A percentile compares a stretch with the other conserved stretches of the same genome.
phyloP scores from a whole-genome alignment of 2,329 filamentous ascomycete species.

The Orbilia ellipsospora region DNA sequence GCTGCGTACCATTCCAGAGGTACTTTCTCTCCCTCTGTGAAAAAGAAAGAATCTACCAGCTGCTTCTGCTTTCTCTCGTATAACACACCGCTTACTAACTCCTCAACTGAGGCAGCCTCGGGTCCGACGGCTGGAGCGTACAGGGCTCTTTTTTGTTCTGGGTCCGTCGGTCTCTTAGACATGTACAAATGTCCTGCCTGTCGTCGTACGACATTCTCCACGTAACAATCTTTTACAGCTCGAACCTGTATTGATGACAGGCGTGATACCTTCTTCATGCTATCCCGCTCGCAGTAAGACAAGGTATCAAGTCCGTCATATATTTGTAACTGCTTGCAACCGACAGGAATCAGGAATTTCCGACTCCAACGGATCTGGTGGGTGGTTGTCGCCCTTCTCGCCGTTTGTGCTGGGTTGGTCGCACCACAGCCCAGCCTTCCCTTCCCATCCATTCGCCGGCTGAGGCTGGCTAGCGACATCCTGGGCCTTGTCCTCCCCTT shows the following conservation, averaged over 20 bases:
- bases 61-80: slow-evolving; percentile 17
- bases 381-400: too few species aligned
- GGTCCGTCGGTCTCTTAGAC: too few species aligned
- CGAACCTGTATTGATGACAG: background rate
- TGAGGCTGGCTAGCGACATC: too few species aligned
- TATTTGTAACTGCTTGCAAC: slow-evolving; percentile 15
- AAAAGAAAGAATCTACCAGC: slow-evolving; percentile 32
- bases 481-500: too few species aligned
- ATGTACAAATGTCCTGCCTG: too few species aligned
- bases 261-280: slow-evolving; percentile 8
- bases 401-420: background rate
- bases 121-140: background rate
- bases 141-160: background rate
- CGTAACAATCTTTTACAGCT: background rate
- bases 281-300: slow-evolving; percentile 18
- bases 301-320: slow-evolving; percentile 33
- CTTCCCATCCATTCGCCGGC: background rate
- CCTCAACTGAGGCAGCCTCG: too few species aligned
- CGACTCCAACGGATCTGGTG: slow-evolving; percentile 2
- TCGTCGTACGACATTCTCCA: slow-evolving; percentile 38
- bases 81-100: slow-evolving; percentile 17
- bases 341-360: slow-evolving; percentile 30
- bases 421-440: background rate
- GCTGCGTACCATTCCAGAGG: slow-evolving; percentile 11
- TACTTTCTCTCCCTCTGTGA: background rate